Base-by-base conservation (phyloP, 768 basidiomycete species). In the Peribolospora kevripleyi region DNA sequence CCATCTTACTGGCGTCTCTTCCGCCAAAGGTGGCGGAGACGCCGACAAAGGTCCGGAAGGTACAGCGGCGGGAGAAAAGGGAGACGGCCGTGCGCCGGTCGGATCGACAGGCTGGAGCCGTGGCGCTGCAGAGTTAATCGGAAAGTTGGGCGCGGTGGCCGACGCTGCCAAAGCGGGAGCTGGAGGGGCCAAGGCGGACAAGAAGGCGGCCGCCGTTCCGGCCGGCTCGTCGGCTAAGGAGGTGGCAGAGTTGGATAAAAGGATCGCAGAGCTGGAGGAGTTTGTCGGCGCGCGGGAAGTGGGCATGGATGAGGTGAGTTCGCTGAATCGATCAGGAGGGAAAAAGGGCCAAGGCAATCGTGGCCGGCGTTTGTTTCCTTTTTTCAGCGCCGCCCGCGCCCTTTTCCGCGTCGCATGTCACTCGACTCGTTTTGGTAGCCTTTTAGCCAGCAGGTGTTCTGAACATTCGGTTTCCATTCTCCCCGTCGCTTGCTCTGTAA, bases 251-350 rank as follows among this genome's bases (percentile, higher is more conserved):
- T 73, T 95, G 64, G 91, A 97, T 67, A 73, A 73, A 61, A 76
- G 91, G 42, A 74, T 98, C 2, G 81, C 82, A 6, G 77, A 81
- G 58, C 71, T 98, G 11, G 91, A 97, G 65, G 76, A 75, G 56
- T 59, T 83, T 8, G 72, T 98, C 40, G 91, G 91, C 2, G 81
- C 85, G 5, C 78, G 79, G n/a, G 80, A 74, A 54, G 74, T 80
- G 9, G 72, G 78, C 6, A 63, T 88, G 8, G 86, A 93, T 65
- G 85, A 91, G 72, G 88, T 86, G 65, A 54, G 73, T 64, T 3
- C 42, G n/a, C 7, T 57, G 25, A 25, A 48, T 43, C 50, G 41
- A 36, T 9, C 42, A 5, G 9, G 51, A 25, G 38, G 51, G 6
- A 25, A 40, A 6, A 8, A 51, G 7, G 25, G 25, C 25, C 42